Conservation (phyloP, 2,329 filamentous ascomycete species). For the Neopestalotiopsis sp. region DNA sequence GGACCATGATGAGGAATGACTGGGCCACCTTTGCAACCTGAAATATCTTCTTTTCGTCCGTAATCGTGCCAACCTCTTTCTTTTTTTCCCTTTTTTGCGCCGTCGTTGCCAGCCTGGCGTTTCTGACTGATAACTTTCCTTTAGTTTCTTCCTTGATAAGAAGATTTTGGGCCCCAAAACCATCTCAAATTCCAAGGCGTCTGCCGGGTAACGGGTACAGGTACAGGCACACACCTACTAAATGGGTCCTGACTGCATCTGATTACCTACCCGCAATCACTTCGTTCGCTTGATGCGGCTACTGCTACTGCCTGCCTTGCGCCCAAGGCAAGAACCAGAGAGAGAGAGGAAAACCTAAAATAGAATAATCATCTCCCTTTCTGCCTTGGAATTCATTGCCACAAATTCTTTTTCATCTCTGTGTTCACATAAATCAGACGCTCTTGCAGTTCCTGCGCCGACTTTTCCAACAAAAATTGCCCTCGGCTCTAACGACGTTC, state of each 20-base stretch:
- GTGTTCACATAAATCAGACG: neutral
- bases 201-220: neutral
- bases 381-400: neutral
- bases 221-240: neutral
- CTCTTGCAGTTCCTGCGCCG: neutral
- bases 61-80: neutral
- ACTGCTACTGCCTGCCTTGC: constrained; percentile 4
- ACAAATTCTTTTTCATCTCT: neutral
- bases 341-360: neutral
- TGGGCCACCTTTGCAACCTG: neutral
- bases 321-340: neutral
- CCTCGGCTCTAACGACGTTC: neutral
- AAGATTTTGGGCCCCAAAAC: neutral
- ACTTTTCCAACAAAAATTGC: neutral
- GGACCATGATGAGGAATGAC: neutral
- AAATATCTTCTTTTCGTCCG: neutral
- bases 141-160: neutral
- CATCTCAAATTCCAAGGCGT: neutral
- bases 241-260: neutral
- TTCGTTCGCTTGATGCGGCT: constrained; percentile 12
- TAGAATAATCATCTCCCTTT: constrained; percentile 1
- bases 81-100: neutral
- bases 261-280: neutral
- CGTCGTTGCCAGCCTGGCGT: neutral
- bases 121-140: neutral